Conservation (phyloP, 192 early-diverging fungal species). For the Gaertneriomyces sp. region DNA sequence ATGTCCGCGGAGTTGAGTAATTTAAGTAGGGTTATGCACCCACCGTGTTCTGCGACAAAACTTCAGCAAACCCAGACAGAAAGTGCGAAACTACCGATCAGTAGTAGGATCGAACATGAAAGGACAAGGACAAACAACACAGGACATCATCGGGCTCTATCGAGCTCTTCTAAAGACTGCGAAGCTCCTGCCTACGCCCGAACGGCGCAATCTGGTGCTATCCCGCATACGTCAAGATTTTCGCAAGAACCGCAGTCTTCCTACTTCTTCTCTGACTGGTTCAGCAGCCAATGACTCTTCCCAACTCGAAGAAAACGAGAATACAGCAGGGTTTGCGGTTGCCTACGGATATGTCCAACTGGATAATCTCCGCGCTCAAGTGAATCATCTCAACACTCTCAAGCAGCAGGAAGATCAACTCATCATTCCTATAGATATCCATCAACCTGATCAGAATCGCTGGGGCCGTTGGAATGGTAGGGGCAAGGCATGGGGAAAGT, state of each 20-base stretch:
- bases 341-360: background rate
- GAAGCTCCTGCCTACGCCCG: conserved; percentile 5
- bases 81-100: too few relatives aligned
- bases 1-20: too few relatives aligned
- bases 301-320: background rate
- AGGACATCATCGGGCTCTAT: too few relatives aligned
- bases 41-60: too few relatives aligned
- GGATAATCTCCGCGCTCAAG: conserved; percentile 19
- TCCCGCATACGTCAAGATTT: conserved; percentile 6
- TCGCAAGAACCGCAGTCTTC: conserved; percentile 1
- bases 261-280: background rate
- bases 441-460: conserved; percentile 2
- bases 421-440: conserved; percentile 21
- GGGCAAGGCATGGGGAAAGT: conserved; percentile 12
- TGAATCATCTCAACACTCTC: conserved; percentile 3
- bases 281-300: background rate
- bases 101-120: too few relatives aligned
- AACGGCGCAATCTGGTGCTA: conserved; percentile 1
- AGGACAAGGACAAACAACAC: too few relatives aligned
- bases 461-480: conserved; percentile 12
- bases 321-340: conserved; percentile 8
- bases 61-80: too few relatives aligned
- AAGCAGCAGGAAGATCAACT: conserved; percentile 13
- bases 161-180: background rate
- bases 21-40: too few relatives aligned